Percentiles rank a stretch among this genome's conserved stretches.
phyloP scores from a whole-genome alignment of 2,329 filamentous ascomycete species.

The Ascochyta koolunga region DNA sequence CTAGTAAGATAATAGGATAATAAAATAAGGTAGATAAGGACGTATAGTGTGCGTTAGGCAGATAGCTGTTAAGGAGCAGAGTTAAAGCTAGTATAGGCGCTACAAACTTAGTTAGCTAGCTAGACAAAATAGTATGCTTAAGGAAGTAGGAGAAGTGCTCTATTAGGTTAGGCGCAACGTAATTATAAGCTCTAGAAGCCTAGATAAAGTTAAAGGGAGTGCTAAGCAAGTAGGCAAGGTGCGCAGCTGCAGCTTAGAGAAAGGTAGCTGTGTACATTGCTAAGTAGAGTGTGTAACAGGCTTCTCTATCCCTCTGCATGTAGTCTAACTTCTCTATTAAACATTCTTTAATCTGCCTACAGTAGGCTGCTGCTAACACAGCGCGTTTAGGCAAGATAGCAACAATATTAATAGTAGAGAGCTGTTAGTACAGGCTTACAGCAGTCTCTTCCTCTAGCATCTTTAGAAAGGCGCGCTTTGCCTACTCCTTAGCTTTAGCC shows the following conservation, averaged over 20 bases:
- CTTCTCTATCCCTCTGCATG: neutral
- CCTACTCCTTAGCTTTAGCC: conserved; percentile 21
- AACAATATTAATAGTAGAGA: conserved; percentile 31
- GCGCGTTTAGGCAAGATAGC: conserved; percentile 18
- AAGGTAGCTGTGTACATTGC: neutral
- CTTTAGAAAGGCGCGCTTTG: conserved; percentile 28
- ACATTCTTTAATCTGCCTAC: neutral
- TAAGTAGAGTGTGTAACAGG: neutral
- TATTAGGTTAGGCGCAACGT: neutral
- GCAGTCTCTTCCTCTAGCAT: conserved; percentile 31
- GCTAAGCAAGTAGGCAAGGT: neutral
- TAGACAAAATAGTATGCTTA: conserved; percentile 18
- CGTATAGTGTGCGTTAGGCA: conserved; percentile 13
- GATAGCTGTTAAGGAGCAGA: conserved; percentile 33
- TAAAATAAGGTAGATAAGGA: too few species aligned
- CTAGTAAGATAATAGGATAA: too few species aligned
- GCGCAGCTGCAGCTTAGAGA: neutral
- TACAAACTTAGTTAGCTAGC: conserved; percentile 29
- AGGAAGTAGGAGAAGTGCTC: conserved; percentile 21
- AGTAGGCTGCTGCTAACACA: neutral
- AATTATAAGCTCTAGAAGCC: neutral
- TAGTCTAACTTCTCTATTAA: neutral
- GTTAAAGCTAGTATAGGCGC: conserved; percentile 29
- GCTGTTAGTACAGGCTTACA: conserved; percentile 12
- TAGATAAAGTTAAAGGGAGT: neutral